A percentile compares a stretch with the other conserved stretches of the same genome.
Conservation (phyloP, 1,284 basidiomycete species). For the Limonomyces culmigenus region DNA sequence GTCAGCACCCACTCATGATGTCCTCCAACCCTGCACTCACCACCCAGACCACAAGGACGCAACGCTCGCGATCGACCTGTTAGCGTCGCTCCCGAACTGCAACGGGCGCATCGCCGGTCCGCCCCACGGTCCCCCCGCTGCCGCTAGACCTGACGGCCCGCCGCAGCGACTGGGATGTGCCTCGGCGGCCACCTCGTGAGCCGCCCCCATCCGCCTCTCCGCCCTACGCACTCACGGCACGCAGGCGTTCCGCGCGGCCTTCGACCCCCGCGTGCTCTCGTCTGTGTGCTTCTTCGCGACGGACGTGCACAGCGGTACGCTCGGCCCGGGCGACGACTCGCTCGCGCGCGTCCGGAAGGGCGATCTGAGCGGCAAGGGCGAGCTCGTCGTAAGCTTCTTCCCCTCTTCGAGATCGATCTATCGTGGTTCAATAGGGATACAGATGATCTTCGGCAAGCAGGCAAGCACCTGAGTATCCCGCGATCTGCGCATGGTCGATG, state of each 20-base stretch:
- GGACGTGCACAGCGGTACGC: slow-evolving; percentile 71
- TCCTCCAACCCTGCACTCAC: slow-evolving; percentile 1
- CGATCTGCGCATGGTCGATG: no score
- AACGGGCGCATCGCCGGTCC: slow-evolving; percentile 76
- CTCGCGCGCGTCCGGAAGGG: slow-evolving; percentile 56
- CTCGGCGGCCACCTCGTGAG: slow-evolving; percentile 72
- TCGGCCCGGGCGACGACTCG: slow-evolving; percentile 78
- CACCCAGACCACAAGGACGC: slow-evolving; percentile 36
- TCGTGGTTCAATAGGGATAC: neutral
- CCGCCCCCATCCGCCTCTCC: slow-evolving; percentile 23
- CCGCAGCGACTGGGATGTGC: slow-evolving; percentile 67
- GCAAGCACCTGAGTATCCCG: slow-evolving; percentile 42
- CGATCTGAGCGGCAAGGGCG: slow-evolving; percentile 61
- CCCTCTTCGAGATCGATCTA: neutral
- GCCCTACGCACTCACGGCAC: slow-evolving; percentile 1
- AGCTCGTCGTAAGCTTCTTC: slow-evolving; percentile 47
- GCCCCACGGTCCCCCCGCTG: slow-evolving; percentile 8
- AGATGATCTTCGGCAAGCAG: slow-evolving; percentile 93
- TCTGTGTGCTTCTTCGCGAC: slow-evolving; percentile 90
- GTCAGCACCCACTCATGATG: slow-evolving; percentile 18
- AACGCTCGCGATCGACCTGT: slow-evolving; percentile 57
- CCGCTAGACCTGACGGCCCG: neutral
- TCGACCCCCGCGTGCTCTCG: slow-evolving; percentile 69
- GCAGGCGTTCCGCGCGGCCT: slow-evolving; percentile 43
- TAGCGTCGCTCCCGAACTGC: slow-evolving; percentile 60